A percentile compares a stretch with the other conserved stretches of the same genome.
These are phyloP conservation scores for Colletotrichum destructivum DNA, from an alignment of 2,329 filamentous ascomycete species.

Conservation along the genomic window DNA sequence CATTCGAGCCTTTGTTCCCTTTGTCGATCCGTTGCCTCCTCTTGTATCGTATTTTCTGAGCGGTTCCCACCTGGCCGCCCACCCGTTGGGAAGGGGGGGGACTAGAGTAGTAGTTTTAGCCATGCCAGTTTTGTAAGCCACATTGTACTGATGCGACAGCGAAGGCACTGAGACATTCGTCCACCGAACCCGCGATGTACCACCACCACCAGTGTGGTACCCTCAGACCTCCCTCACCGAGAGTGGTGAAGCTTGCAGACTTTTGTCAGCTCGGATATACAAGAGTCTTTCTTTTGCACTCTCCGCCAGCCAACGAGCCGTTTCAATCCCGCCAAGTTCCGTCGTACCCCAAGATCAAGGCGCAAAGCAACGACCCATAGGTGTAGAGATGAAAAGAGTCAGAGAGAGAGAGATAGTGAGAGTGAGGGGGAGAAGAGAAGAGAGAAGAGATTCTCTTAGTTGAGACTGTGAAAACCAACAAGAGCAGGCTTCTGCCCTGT, in stretches of 20 bases:
- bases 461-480: too few relatives aligned
- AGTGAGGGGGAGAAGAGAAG: too few relatives aligned
- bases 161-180: constrained; percentile 25
- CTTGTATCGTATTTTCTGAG: constrained; percentile 10
- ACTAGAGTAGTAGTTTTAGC: not conserved
- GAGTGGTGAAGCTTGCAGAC: constrained; percentile 5
- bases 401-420: too few relatives aligned
- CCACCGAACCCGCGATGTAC: too few relatives aligned
- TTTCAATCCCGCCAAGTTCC: not conserved
- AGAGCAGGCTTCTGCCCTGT: too few relatives aligned
- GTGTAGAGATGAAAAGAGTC: too few relatives aligned
- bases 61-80: not conserved
- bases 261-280: not conserved
- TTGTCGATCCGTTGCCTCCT: constrained; percentile 19
- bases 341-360: not conserved
- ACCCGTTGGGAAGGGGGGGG: constrained; percentile 7
- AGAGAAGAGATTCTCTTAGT: constrained; percentile 1
- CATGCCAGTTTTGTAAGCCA: too few relatives aligned
- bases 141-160: not conserved
- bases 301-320: not conserved
- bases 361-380: not conserved
- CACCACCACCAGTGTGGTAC: too few relatives aligned
- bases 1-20: constrained; percentile 4
- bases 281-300: not conserved
- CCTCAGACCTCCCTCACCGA: not conserved